Conservation (phyloP, 192 early-diverging fungal genomes). For the Coemansia sp. region DNA sequence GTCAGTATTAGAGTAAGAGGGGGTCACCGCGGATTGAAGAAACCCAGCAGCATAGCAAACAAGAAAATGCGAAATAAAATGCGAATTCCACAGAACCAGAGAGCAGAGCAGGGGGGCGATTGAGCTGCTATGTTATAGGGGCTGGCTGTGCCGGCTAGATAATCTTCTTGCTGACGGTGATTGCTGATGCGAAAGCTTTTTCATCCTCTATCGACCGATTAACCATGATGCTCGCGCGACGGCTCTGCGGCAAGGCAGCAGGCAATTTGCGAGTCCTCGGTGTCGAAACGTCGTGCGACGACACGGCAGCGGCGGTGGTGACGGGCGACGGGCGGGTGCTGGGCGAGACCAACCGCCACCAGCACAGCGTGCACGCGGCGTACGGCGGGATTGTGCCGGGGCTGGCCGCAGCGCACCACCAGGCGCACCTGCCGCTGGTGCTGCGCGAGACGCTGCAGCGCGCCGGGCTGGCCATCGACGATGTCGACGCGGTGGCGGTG, state of each 20-base stretch:
- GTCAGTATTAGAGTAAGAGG: background rate
- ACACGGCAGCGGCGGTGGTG: conserved; percentile 77
- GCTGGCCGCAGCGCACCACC: conserved; percentile 68
- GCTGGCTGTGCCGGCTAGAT: too few relatives aligned
- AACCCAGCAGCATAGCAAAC: background rate
- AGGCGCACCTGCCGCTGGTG: conserved; percentile 64
- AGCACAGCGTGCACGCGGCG: conserved; percentile 69
- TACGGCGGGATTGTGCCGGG: conserved; percentile 79
- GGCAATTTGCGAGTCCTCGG: conserved; percentile 55
- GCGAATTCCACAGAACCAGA: too few relatives aligned
- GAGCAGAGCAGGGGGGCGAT: background rate
- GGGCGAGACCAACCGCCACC: conserved; percentile 63
- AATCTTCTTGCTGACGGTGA: conserved; percentile 5
- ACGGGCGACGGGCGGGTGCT: conserved; percentile 66
- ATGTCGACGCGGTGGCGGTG: conserved; percentile 74
- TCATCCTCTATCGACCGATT: background rate
- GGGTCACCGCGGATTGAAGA: conserved; percentile 2
- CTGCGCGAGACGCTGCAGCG: conserved; percentile 63
- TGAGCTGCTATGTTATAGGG: too few relatives aligned
- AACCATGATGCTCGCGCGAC: background rate
- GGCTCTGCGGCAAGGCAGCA: background rate
- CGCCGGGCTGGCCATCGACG: conserved; percentile 55
- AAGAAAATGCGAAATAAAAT: background rate
- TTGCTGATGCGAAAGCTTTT: background rate
- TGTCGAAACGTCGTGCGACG: conserved; percentile 81